Evolutionary conservation across 441 rosid genomes (phyloP).

Genomic region (Pelargonium exstipulatum): DNA sequence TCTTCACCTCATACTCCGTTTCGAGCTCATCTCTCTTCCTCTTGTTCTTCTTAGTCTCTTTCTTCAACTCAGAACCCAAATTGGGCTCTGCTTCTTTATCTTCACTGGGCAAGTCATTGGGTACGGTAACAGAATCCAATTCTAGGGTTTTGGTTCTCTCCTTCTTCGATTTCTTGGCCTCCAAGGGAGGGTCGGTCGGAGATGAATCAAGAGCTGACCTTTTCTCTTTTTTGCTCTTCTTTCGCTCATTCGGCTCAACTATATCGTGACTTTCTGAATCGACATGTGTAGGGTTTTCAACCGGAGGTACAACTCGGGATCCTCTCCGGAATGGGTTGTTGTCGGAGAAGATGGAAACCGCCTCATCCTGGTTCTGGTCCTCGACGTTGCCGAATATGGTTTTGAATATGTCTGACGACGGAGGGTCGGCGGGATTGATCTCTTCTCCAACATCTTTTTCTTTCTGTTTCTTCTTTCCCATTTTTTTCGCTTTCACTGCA

Average conservation of each 20-base stretch:
- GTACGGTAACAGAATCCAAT: slow-evolving; percentile 11
- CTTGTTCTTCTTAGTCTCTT: slow-evolving; percentile 41
- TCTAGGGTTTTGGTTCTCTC: slow-evolving; percentile 19
- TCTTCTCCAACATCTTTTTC: slow-evolving; percentile 14
- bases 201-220: slow-evolving; percentile 15
- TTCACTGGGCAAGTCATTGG: slow-evolving; percentile 13
- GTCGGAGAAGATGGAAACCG: slow-evolving; percentile 56
- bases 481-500: slow-evolving; percentile 6
- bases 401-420: slow-evolving; percentile 34
- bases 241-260: slow-evolving; percentile 20
- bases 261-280: slow-evolving; percentile 16
- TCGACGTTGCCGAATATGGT: slow-evolving; percentile 35
- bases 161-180: slow-evolving; percentile 34
- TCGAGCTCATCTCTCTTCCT: slow-evolving; percentile 92
- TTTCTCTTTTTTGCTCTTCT: slow-evolving; percentile 27
- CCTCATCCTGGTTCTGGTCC: slow-evolving; percentile 25
- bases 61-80: background rate
- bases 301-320: slow-evolving; percentile 27
- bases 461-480: slow-evolving; percentile 42
- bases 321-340: slow-evolving; percentile 81
- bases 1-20: slow-evolving; percentile 60
- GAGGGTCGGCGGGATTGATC: background rate
- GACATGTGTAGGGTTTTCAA: slow-evolving; percentile 1
- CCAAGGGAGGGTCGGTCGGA: slow-evolving; percentile 13
- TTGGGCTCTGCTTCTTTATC: slow-evolving; percentile 5